phyloP scores from a whole-genome alignment of 305 asterid genomes.

The Galium porrigens region DNA sequence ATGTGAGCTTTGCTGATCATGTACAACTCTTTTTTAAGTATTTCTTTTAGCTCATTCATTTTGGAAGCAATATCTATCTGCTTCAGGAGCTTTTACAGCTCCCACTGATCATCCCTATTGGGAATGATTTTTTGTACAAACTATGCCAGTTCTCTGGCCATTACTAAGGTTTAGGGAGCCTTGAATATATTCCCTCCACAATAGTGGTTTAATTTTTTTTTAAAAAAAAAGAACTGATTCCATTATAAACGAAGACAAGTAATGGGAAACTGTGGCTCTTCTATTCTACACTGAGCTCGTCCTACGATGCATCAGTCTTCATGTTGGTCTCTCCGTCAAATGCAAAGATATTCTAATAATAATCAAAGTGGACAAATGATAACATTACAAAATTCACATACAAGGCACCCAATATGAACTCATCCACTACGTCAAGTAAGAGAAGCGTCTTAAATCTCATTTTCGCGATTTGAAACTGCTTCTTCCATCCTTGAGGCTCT shows the following conservation, averaged over 20 bases:
- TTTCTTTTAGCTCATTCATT: too few relatives aligned
- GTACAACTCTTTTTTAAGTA: too few relatives aligned
- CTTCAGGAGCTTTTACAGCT: too few relatives aligned
- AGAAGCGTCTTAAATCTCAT: neutral
- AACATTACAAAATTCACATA: constrained; percentile 5
- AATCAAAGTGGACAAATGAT: neutral
- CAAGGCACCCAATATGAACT: constrained; percentile 2
- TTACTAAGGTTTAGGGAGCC: too few relatives aligned
- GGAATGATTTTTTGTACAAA: too few relatives aligned
- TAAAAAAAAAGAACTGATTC: neutral
- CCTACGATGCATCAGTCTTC: neutral
- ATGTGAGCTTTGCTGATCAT: too few relatives aligned
- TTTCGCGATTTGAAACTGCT: constrained; percentile 30
- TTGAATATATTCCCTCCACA: too few relatives aligned
- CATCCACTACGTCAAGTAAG: neutral
- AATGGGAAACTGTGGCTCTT: neutral
- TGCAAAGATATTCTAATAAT: neutral
- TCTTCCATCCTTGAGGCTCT: constrained; percentile 48
- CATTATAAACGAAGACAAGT: neutral
- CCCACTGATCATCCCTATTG: too few relatives aligned
- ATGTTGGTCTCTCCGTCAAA: neutral
- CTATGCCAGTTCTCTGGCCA: too few relatives aligned
- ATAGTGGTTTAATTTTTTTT: too few relatives aligned
- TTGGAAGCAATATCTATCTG: too few relatives aligned
- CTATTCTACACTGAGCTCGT: neutral